Base-by-base conservation (phyloP, 176 grass and related monocot genomes). In the Eragrostis nindensis region DNA sequence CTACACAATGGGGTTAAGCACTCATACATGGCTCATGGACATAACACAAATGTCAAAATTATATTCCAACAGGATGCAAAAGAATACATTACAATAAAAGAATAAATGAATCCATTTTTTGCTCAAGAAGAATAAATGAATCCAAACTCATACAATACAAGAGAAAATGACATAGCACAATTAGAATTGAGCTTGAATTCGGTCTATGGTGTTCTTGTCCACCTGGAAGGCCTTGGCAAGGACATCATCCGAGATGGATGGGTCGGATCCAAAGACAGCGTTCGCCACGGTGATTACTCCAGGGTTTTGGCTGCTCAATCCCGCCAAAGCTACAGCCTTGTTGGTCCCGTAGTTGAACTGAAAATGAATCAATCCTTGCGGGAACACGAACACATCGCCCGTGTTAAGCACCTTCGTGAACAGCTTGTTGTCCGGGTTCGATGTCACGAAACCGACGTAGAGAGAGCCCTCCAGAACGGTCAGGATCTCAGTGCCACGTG, bases 161-260 rank as follows among this genome's bases (percentile, higher is more conserved):
- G 32, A 36, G 4, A 36, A 36, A 1, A n/a, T n/a, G n/a, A 36
- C 32, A 36, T 36, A 36, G 4, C 32, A 55, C 52, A n/a, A 55
- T n/a, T n/a, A 55, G 55, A 76, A 62, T 11, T 81, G 75, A 19
- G 82, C 82, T 48, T 85, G 82, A 43, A 89, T 85, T 9, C 5
- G 53, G 49, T 84, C 61, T 0, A 84, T 11, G 2, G 27, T 89
- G 3, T 61, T 84, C 49, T 89, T 89, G 36, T 89, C 81, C 74
- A 84, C 54, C 73, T 74, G 53, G 32, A 89, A 89, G 25, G 81
- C 68, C 75, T 89, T 89, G 21, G 87, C 68, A 50, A 89, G 75
- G 68, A 89, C 11, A 74, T 89, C 81, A 84, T 80, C 80, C 25
- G 75, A 57, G 22, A 89, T 84, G 14, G 60, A 40, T 8, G 76